Evolutionary conservation across 371 early-diverging fungal species (phyloP).

Genomic region (Quaeritorhiza haematococci): DNA sequence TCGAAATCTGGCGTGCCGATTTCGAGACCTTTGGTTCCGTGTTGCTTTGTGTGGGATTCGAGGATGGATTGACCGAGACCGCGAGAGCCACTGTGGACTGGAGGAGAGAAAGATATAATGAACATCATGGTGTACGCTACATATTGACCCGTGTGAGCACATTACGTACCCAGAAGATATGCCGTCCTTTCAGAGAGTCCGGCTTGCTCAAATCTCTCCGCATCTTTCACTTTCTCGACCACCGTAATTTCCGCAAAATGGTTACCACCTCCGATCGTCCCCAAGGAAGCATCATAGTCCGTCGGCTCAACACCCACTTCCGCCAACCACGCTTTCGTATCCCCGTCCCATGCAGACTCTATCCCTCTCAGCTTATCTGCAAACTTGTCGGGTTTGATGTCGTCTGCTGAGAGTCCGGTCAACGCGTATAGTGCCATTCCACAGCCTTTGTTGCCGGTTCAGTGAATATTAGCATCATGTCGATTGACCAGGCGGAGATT

Average conservation of each 20-base stretch:
- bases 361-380: constrained; percentile 18
- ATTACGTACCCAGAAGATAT: too few relatives aligned
- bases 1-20: constrained; percentile 4
- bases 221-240: constrained; percentile 33
- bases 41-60: constrained; percentile 27
- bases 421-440: constrained; percentile 48
- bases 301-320: constrained; percentile 12
- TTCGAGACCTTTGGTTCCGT: constrained; percentile 13
- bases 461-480: too few relatives aligned
- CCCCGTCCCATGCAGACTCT: constrained; percentile 38
- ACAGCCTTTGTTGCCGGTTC: constrained; percentile 25
- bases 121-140: too few relatives aligned
- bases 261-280: constrained; percentile 54
- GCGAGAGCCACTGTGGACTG: constrained; percentile 49
- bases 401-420: constrained; percentile 19
- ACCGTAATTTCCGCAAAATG: constrained; percentile 55
- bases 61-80: constrained; percentile 43
- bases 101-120: too few relatives aligned
- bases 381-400: constrained; percentile 17
- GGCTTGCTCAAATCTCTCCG: constrained; percentile 14
- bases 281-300: constrained; percentile 28
- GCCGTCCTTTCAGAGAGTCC: constrained; percentile 22
- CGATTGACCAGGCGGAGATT: too few relatives aligned
- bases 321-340: constrained; percentile 22
- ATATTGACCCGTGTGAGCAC: too few relatives aligned